These are phyloP conservation scores for Goffeauzyma gilvescens DNA, from an alignment of 768 basidiomycete species.

Conservation along the genomic window DNA sequence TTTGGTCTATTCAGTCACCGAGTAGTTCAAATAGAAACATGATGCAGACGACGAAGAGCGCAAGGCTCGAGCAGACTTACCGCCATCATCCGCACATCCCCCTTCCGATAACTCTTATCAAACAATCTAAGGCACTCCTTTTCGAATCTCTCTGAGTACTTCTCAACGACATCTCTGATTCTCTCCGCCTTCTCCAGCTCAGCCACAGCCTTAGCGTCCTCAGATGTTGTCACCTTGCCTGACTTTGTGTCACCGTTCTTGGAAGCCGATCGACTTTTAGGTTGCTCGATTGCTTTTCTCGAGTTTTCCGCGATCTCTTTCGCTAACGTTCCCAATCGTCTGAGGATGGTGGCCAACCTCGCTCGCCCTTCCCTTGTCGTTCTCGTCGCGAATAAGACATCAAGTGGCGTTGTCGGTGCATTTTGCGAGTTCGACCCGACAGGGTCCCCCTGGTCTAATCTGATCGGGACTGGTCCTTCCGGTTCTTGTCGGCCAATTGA, in stretches of 20 bases:
- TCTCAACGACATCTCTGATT: constrained; percentile 82
- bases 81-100: constrained; percentile 99
- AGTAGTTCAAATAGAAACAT: no score
- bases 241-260: not conserved
- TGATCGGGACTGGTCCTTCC: constrained; percentile 6
- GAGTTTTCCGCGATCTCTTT: constrained; percentile 61
- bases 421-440: constrained; percentile 11
- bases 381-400: constrained; percentile 37
- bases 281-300: constrained; percentile 10
- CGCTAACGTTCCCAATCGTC: constrained; percentile 67
- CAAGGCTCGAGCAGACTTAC: constrained; percentile 35
- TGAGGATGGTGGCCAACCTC: constrained; percentile 67
- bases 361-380: constrained; percentile 65
- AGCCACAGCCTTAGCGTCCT: constrained; percentile 33
- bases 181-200: constrained; percentile 48
- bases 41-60: no score
- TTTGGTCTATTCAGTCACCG: no score
- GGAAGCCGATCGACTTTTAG: not conserved
- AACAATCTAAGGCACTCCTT: constrained; percentile 95
- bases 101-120: constrained; percentile 84
- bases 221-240: not conserved
- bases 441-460: constrained; percentile 5
- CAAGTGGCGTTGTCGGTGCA: constrained; percentile 57
- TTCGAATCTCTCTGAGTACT: constrained; percentile 96
- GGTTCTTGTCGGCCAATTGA: constrained; percentile 44